These are phyloP conservation scores for Coniferiporia weirii DNA, from an alignment of 1,284 basidiomycete species.

Conservation along the genomic window DNA sequence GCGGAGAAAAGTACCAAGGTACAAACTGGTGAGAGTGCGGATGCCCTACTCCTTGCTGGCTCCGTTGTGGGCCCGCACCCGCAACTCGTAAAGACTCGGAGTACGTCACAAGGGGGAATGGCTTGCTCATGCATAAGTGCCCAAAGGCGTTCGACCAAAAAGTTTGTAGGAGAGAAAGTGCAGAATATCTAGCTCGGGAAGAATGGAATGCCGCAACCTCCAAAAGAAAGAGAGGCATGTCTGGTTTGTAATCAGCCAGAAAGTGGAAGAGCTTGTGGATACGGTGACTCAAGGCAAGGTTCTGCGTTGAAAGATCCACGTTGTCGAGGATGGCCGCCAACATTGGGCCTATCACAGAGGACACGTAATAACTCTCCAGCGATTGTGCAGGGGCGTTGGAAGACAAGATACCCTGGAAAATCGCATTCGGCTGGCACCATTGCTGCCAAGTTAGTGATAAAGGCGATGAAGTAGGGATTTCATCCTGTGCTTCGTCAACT, in stretches of 20 bases:
- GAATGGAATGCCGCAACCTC: constrained; percentile 66
- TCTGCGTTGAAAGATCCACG: constrained; percentile 35
- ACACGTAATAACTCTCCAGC: constrained; percentile 49
- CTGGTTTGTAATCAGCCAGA: constrained; percentile 57
- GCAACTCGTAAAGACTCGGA: constrained; percentile 20
- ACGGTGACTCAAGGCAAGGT: constrained; percentile 39
- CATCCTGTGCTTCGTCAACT: constrained; percentile 48
- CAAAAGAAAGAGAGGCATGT: constrained; percentile 64
- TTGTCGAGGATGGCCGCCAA: constrained; percentile 55
- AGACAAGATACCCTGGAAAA: constrained; percentile 33
- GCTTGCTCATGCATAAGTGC: constrained; percentile 52
- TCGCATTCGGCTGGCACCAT: constrained; percentile 25
- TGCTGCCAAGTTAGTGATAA: constrained; percentile 32
- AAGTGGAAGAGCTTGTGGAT: constrained; percentile 54
- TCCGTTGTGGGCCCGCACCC: constrained; percentile 7
- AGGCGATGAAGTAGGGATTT: constrained; percentile 26
- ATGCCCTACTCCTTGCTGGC: constrained; percentile 26
- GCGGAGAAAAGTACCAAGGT: constrained; percentile 52
- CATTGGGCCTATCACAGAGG: constrained; percentile 54
- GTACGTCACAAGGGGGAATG: constrained; percentile 39
- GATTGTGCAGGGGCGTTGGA: constrained; percentile 55
- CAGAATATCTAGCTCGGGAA: constrained; percentile 46
- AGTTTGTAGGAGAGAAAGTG: constrained; percentile 49
- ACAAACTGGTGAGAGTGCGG: constrained; percentile 58
- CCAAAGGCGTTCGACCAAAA: constrained; percentile 67